Base-by-base conservation (phyloP, 352 stramenopile species). In the Phytophthora boehmeriae region DNA sequence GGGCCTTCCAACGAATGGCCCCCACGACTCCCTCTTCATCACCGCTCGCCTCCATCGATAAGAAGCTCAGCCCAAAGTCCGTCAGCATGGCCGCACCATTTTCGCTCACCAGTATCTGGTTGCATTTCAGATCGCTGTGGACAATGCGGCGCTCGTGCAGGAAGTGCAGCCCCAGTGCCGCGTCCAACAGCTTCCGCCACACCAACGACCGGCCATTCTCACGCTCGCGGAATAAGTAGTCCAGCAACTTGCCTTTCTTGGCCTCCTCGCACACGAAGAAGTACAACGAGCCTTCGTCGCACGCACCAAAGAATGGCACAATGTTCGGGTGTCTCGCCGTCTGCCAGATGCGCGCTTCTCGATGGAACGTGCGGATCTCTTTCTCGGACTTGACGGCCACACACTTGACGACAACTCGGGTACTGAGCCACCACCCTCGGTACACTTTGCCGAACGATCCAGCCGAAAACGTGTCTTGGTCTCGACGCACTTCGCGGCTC, bases 101-200 rank as follows among this genome's bases (percentile, higher is more conserved):
- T 23, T 58, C 43, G 14, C 66, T 62, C 1, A 75, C 66, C 2
- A 75, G 34, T 10, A 75, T 48, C 16, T 75, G 65, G 42, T 56
- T 68, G 36, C 52, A 59, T 30, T 72, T 72, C 3, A 68, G 13
- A 36, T 72, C 53, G 14, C 60, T 51, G 14, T 72, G 64, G 39
- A 72, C 39, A 14, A 68, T 63, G 0, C 30, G 27, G 17, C 36
- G 17, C 20, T 25, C 8, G 19, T 72, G 64, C 11, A 72, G 34
- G 22, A 55, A 72, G 16, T 22, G n/a, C 10, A 72, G 42, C 3
- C 64, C 59, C 10, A 62, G 16, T 0, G 63, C 50, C 23, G 51
- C 46, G n/a, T 71, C 57, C 20, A 23, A 36, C 17, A 50, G 10
- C 25, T 28, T 52, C 19, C 23, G 45, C 44, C 47, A 54, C 32